Evolutionary conservation across 2,329 filamentous ascomycete genomes (phyloP).

Genomic region (Mycosphaerelloides madeirae): DNA sequence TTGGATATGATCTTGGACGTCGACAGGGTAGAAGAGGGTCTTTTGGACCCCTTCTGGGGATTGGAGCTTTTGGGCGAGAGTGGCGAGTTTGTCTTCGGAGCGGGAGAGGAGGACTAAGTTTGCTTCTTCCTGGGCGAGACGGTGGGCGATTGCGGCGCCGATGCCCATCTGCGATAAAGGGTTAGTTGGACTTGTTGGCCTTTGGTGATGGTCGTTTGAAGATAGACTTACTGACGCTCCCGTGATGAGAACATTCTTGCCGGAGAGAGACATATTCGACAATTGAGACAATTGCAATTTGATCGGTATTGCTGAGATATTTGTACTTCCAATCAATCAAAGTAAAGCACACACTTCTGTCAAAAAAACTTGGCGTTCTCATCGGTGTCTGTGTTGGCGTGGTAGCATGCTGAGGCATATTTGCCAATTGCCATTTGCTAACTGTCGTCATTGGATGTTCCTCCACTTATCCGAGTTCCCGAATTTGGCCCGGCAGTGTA

Average conservation of each 20-base stretch:
- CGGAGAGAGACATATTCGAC: slow-evolving; percentile 15
- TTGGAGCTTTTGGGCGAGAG: slow-evolving; percentile 19
- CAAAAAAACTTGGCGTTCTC: too few species aligned
- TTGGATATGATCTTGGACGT: slow-evolving; percentile 31
- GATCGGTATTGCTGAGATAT: too few species aligned
- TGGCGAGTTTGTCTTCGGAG: slow-evolving; percentile 30
- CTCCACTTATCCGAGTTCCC: too few species aligned
- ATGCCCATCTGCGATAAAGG: slow-evolving; percentile 32
- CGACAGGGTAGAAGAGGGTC: slow-evolving; percentile 28
- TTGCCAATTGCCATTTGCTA: too few species aligned
- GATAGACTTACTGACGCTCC: slow-evolving; percentile 17
- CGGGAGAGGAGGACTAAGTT: slow-evolving; percentile 43
- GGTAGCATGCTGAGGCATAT: too few species aligned
- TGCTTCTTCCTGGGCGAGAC: slow-evolving; percentile 37
- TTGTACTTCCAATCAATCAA: too few species aligned
- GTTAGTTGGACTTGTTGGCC: background rate
- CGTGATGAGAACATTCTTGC: slow-evolving; percentile 19
- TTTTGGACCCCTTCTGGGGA: slow-evolving; percentile 7
- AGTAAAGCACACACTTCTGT: too few species aligned
- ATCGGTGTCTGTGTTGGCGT: too few species aligned
- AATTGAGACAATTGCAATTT: too few species aligned
- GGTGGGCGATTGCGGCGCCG: slow-evolving; percentile 41
- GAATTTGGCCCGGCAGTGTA: too few species aligned
- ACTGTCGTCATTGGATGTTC: too few species aligned
- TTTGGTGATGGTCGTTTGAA: background rate